Conservation (phyloP, 306 rosid species). For the Trichosanthes truncata region DNA sequence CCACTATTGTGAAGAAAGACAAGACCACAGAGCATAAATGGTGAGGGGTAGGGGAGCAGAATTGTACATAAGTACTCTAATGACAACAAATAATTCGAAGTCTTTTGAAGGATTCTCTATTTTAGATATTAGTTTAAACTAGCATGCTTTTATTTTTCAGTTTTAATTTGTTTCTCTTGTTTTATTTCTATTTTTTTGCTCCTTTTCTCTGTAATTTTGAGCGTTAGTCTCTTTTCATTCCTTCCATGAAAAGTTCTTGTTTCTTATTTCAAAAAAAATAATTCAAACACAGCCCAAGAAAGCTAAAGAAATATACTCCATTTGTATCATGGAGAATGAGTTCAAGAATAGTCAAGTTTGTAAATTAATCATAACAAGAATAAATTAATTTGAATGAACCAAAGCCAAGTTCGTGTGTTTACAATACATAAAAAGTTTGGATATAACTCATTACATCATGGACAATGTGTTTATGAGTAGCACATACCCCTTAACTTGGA, state of each 20-base stretch:
- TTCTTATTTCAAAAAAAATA: no score
- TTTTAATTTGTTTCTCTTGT: no score
- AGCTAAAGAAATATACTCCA: background rate
- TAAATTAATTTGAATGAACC: background rate
- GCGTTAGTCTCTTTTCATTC: no score
- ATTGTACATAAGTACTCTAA: background rate
- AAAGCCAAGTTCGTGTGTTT: background rate
- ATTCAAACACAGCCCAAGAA: background rate
- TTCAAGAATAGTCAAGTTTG: background rate
- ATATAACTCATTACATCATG: background rate
- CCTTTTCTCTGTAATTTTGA: no score
- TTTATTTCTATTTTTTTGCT: no score
- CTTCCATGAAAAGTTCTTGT: no score
- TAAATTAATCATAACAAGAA: background rate
- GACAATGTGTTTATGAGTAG: slow-evolving; percentile 3
- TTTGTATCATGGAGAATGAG: background rate
- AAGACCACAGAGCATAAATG: background rate
- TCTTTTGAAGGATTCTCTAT: no score
- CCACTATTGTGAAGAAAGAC: slow-evolving; percentile 42
- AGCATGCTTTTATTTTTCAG: no score
- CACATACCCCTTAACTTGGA: slow-evolving; percentile 72
- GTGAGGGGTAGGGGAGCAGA: background rate
- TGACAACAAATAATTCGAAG: background rate
- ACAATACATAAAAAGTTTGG: background rate
- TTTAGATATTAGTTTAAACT: no score